Evolutionary conservation across 1,284 basidiomycete genomes (phyloP), one percentile per base, ranked within the genome.

Genomic region (Clitocybe nebularis): DNA sequence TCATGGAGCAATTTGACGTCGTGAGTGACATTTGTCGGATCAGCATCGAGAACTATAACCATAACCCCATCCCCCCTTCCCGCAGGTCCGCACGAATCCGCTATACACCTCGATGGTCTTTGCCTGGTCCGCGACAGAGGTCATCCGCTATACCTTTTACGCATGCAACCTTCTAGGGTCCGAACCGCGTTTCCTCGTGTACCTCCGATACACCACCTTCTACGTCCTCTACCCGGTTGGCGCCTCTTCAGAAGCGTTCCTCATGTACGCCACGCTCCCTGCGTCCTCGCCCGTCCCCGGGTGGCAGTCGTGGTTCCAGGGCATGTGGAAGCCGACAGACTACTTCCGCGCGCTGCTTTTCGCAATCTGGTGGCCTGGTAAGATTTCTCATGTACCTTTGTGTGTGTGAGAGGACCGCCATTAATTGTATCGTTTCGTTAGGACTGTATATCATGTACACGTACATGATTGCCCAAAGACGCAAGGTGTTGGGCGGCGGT

Each of bases 101-200:
- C 66, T 93, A 23, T 98, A 90, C 69, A 80, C 90, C 2, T 84
- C 85, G 38, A 95, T 97, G 92, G 78, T 98, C 41, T 67, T 96
- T 49, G 91, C 95, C 0, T 99, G 95, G 95, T 85, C 89, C 1
- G 54, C 88, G 45, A 93, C 93, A 29, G 95, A 99, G 64, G 79
- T 93, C 41, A 82, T 96, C 48, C 89, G 95, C 20, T 99, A 99
- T 66, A 67, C 83, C 5, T 96, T 89, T 72, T 99, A 99, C 67
- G 84, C 87, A 3, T 73, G 75, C 56, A 72, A 73, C 36, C 76
- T 97, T 6, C 55, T 89, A 34, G 77, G 75, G 5, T 44, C 46
- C 42, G 71, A 74, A 49, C 71, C 78, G 5, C 59, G 58, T 38
- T 19, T 59, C 21, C 72, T 88, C 37, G 65, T 81, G 19, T 84